Conservation (phyloP, 768 basidiomycete species). For the Tylopilus felleus region DNA sequence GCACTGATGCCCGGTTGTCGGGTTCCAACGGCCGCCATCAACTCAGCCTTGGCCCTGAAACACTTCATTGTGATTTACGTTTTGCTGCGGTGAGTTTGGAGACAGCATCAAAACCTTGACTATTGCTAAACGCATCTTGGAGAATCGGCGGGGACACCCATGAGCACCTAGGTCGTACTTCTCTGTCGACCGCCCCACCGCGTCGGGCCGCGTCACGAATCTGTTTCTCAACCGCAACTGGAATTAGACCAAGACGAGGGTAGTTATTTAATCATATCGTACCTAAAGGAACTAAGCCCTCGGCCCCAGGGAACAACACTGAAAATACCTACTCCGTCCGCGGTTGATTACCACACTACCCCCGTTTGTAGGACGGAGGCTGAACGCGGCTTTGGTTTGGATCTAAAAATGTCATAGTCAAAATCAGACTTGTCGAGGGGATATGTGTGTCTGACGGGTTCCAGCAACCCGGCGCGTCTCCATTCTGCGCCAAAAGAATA, state of each 20-base stretch:
- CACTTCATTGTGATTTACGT: constrained; percentile 20
- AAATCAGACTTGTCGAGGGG: constrained; percentile 26
- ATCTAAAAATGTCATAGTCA: constrained; percentile 19
- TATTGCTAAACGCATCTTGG: not conserved
- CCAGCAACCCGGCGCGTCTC: constrained; percentile 4
- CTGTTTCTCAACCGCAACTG: constrained; percentile 3
- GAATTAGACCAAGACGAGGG: not conserved
- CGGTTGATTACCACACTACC: constrained; percentile 25
- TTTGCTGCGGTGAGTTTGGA: constrained; percentile 1
- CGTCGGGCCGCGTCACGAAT: not conserved
- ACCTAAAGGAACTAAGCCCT: constrained; percentile 15
- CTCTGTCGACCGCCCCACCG: not conserved
- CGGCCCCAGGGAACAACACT: constrained; percentile 25
- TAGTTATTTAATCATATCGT: constrained; percentile 15
- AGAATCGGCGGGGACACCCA: not conserved
- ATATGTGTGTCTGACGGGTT: not conserved
- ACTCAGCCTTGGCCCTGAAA: constrained; percentile 12
- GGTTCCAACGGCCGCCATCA: not conserved
- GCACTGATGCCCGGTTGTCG: not conserved
- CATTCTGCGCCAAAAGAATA: constrained; percentile 1
- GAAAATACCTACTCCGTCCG: constrained; percentile 12
- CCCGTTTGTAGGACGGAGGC: constrained; percentile 15
- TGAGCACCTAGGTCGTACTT: not conserved
- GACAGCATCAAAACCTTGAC: not conserved
- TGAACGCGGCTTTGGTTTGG: not conserved